Base-by-base conservation (phyloP, 495 filamentous ascomycete species). In the Extremus antarcticus region DNA sequence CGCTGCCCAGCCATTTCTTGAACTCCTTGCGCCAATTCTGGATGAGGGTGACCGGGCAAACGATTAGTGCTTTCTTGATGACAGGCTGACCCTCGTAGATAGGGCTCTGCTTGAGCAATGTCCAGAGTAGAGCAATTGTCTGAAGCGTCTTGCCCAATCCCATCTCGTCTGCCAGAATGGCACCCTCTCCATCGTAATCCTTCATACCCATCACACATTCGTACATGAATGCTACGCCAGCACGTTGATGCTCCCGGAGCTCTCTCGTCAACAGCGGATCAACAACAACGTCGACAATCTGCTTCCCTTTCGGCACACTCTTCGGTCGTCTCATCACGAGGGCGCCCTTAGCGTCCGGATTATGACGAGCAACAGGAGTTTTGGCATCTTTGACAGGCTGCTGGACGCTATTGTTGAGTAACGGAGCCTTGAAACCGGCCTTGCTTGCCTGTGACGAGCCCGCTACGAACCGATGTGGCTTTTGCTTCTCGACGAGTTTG, bases 121-220 rank as follows among this genome's bases (percentile, higher is more conserved):
- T 91, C 86, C 86, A 91, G 21, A 91, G 59, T 24, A 91, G 66
- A 0, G 87, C 74, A 54, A 91, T 90, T 0, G 85, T 88, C 67
- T 89, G 86, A 38, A 90, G 63, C 3, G 87, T 89, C 62, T 90
- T 90, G 13, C 86, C 86, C 9, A 90, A 61, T 2, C 86, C 86
- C 86, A 90, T 90, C 58, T 90, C 87, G 63, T 91, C 86, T 2
- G 87, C 87, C 25, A 91, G 70, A 51, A 91, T 84, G 2, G 84
- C 86, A 11, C 86, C 86, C 63, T 84, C 78, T 0, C 86, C 85
- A 57, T 82, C 80, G 58, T 80, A 87, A 24, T 72, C 65, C 41
- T 83, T 73, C 76, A 88, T 78, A 11, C 86, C 86, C 86, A 91
- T 91, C 0, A 91, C 81, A 66, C 86, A 89, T 67, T 90, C 86